Conservation (phyloP, 768 basidiomycete species). For the Auricularia heimuer region DNA sequence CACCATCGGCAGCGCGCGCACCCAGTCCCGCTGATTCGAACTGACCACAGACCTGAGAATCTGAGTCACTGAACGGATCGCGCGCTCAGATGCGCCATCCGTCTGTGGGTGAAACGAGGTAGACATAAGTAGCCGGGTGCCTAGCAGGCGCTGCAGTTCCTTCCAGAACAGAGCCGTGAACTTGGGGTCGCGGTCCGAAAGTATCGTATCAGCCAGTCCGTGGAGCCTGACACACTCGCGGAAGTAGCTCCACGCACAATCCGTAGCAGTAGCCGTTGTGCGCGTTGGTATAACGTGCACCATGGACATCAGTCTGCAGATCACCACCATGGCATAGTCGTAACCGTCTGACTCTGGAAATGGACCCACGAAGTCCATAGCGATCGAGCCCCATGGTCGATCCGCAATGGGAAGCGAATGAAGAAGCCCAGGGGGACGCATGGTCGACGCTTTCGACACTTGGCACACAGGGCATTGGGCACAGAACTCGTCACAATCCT, state of each 20-base stretch:
- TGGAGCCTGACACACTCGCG: slow-evolving; percentile 23
- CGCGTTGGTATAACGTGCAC: slow-evolving; percentile 10
- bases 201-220: slow-evolving; percentile 20
- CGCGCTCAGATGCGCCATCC: slow-evolving; percentile 13
- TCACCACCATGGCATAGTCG: slow-evolving; percentile 25
- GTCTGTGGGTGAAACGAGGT: slow-evolving; percentile 26
- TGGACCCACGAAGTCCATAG: slow-evolving; percentile 32
- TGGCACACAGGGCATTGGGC: slow-evolving; percentile 15
- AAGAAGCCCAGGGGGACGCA: slow-evolving; percentile 19
- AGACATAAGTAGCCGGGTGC: slow-evolving; percentile 17
- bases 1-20: slow-evolving; percentile 5
- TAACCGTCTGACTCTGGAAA: slow-evolving; percentile 14
- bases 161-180: slow-evolving; percentile 31
- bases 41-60: slow-evolving; percentile 19
- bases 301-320: slow-evolving; percentile 13
- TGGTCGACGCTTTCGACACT: slow-evolving; percentile 8
- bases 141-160: slow-evolving; percentile 20
- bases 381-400: slow-evolving; percentile 27
- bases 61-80: slow-evolving; percentile 15
- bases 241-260: slow-evolving; percentile 16
- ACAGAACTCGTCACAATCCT: slow-evolving; percentile 14
- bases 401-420: slow-evolving; percentile 22
- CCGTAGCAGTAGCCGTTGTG: slow-evolving; percentile 2
- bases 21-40: slow-evolving; percentile 21
- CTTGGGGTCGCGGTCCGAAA: slow-evolving; percentile 25